Conservation (phyloP, 2,329 filamentous ascomycete genomes). For the Nannizziopsis barbatae region DNA sequence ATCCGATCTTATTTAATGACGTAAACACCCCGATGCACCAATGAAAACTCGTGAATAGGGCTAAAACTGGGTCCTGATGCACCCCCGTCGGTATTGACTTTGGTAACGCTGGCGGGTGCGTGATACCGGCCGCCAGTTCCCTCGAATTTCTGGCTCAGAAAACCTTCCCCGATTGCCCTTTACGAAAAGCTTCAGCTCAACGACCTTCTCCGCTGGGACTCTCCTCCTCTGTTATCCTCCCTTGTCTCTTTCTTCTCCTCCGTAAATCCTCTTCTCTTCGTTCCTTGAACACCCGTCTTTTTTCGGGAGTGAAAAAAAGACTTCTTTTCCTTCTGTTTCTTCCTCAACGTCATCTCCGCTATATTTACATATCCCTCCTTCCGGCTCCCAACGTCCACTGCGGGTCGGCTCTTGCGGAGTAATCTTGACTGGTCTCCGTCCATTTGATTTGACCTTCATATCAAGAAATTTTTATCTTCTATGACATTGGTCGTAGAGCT, state of each 20-base stretch:
- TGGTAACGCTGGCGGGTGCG: neutral
- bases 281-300: constrained; percentile 4
- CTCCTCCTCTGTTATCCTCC: constrained; percentile 6
- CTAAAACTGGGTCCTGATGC: neutral
- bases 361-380: constrained; percentile 8
- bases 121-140: neutral
- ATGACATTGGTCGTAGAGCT: neutral
- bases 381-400: constrained; percentile 1
- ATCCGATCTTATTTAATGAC: neutral
- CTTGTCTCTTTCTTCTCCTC: constrained; percentile 5
- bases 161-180: neutral
- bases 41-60: neutral
- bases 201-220: neutral
- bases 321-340: constrained; percentile 2
- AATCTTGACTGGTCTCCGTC: neutral
- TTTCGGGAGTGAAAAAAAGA: constrained; percentile 1
- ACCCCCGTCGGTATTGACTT: neutral
- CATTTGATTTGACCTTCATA: neutral
- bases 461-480: neutral
- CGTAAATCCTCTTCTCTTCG: constrained; percentile 6
- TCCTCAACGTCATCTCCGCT: constrained; percentile 4
- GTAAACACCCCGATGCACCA: neutral
- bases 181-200: too few species aligned
- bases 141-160: neutral
- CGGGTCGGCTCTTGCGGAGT: constrained; percentile 6